Base-by-base conservation (phyloP, 192 early-diverging fungal species). In the Coemansia sp. region DNA sequence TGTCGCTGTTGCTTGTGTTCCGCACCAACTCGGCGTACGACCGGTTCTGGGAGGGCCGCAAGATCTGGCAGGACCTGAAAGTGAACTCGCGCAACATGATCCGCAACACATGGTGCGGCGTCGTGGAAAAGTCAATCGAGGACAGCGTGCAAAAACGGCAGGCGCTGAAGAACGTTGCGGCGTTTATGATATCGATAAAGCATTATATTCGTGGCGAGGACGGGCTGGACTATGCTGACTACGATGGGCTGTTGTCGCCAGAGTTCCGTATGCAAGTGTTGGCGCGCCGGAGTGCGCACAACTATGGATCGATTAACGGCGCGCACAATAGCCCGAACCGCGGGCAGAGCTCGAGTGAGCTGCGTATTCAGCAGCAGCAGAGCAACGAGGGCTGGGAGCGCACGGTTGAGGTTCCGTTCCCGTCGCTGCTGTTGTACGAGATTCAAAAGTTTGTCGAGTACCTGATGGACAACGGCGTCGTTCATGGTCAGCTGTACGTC, bases 21-120 rank as follows among this genome's bases (percentile, higher is more conserved):
- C 71, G 84, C 43, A 86, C 75, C 17, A 83, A 83, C 57, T 67
- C 82, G 24, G 89, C 88, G 19, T 90, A 90, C 60, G 87, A 89
- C 64, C 82, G 93, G 24, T 95, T 87, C 82, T 94, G 87, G 87
- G 95, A 95, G 79, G 95, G 92, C 17, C 86, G 95, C 47, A 84
- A 89, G 65, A 65, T 87, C 17, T 98, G 93, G 93, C 86, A 85
- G 32, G 83, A 85, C 12, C 70, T 94, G 64, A 82, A 84, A 27
- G 82, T 86, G 23, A 76, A 83, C 22, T 82, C 92, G 50, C 89
- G 94, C 45, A 91, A 89, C 81, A 61, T 94, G 52, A 83, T 93
- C 3, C 89, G 95, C 37, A 70, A 85, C 49, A 78, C 91, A 56
- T 95, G 92, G 92, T 83, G 92, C 52, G 70, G 83, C n/a, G 72